These are phyloP conservation scores for Knufia petricola DNA, from an alignment of 2,329 filamentous ascomycete species.

Conservation along the genomic window DNA sequence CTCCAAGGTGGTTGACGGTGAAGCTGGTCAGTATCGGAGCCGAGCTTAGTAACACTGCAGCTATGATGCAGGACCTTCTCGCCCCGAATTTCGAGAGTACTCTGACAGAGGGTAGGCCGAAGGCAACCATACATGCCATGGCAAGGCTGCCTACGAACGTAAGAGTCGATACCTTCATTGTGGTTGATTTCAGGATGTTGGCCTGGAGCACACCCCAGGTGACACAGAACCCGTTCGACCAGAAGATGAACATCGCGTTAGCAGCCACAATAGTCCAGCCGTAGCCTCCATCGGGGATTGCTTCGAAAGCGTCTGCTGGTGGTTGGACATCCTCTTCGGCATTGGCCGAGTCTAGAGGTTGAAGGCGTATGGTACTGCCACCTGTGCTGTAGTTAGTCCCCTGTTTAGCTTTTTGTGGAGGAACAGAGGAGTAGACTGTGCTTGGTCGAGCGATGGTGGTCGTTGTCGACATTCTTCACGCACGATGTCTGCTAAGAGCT, in stretches of 20 bases:
- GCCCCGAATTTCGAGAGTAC: constrained; percentile 43
- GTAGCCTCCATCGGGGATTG: constrained; percentile 46
- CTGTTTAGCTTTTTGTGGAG: too few species aligned
- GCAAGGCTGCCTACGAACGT: constrained; percentile 51
- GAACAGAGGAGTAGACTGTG: too few species aligned
- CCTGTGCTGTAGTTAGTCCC: too few species aligned
- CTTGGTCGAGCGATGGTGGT: too few species aligned
- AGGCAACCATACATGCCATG: constrained; percentile 41
- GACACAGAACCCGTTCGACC: constrained; percentile 48
- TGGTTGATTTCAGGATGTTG: constrained; percentile 38
- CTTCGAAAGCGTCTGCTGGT: constrained; percentile 2
- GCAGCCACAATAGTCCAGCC: constrained; percentile 44
- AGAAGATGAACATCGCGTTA: constrained; percentile 46
- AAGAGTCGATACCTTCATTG: constrained; percentile 36
- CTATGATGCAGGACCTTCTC: constrained; percentile 38
- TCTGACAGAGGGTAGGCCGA: constrained; percentile 45
- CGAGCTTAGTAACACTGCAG: constrained; percentile 42
- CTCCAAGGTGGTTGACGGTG: constrained; percentile 36
- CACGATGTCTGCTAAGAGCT: too few species aligned
- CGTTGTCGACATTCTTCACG: too few species aligned
- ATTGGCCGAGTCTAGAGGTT: too few species aligned
- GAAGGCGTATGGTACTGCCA: too few species aligned
- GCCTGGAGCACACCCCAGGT: constrained; percentile 54
- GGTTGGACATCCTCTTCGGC: background rate
- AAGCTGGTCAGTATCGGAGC: constrained; percentile 41